Evolutionary conservation across 352 stramenopile species (phyloP).

Genomic region (Phytophthora sp.): DNA sequence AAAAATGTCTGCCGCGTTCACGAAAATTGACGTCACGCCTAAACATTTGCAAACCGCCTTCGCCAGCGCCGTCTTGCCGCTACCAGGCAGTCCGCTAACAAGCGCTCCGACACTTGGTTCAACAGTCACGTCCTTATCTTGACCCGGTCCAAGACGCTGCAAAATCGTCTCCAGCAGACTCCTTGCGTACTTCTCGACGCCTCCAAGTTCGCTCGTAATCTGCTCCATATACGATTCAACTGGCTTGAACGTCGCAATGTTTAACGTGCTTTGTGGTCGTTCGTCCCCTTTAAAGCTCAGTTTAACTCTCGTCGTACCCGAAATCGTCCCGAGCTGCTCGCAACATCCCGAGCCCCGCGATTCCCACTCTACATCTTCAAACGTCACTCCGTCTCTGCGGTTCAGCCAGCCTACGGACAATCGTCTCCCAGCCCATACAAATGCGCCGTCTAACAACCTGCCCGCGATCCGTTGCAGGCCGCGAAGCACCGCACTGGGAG

Average conservation of each 20-base stretch:
- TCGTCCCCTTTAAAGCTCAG: constrained; percentile 39
- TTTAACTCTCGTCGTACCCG: constrained; percentile 29
- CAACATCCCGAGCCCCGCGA: constrained; percentile 46
- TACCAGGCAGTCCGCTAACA: constrained; percentile 69
- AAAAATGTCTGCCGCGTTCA: constrained; percentile 94
- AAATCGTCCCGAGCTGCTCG: constrained; percentile 34
- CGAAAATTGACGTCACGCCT: constrained; percentile 47
- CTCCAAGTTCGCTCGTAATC: constrained; percentile 48
- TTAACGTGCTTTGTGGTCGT: background rate
- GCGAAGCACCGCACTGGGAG: constrained; percentile 43
- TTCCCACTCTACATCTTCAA: constrained; percentile 35
- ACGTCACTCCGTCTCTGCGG: constrained; percentile 37
- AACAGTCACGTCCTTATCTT: background rate
- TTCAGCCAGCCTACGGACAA: constrained; percentile 61
- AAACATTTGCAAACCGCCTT: constrained; percentile 51
- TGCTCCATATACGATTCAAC: constrained; percentile 36
- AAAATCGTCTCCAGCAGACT: constrained; percentile 51
- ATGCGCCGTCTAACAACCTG: constrained; percentile 46
- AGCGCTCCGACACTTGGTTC: constrained; percentile 61
- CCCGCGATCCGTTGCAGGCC: constrained; percentile 42
- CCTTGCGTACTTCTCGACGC: constrained; percentile 43
- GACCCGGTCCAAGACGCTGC: constrained; percentile 26
- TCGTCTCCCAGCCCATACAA: constrained; percentile 47
- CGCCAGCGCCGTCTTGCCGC: constrained; percentile 73
- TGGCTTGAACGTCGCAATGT: constrained; percentile 22